Evolutionary conservation across 2,329 filamentous ascomycete genomes (phyloP).

Genomic region (Colletotrichum shisoi): DNA sequence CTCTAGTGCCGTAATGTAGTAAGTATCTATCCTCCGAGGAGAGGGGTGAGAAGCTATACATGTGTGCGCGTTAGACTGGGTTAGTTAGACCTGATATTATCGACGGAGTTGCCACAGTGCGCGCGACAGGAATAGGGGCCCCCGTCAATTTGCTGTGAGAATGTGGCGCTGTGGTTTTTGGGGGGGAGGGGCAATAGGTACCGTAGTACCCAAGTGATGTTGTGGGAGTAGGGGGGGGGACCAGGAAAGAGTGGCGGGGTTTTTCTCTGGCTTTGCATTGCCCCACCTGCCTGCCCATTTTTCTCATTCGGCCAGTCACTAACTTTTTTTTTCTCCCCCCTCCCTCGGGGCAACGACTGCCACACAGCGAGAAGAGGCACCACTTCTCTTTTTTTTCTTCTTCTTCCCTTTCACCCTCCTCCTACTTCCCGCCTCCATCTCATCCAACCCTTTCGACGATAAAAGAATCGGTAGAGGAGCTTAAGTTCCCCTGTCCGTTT

Average conservation of each 20-base stretch:
- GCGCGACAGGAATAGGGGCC: neutral
- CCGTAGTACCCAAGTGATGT: neutral
- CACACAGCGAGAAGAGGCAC: constrained; percentile 31
- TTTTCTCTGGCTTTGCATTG: constrained; percentile 39
- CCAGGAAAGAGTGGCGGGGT: constrained; percentile 38
- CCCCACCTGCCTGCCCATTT: constrained; percentile 43
- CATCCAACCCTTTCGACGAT: constrained; percentile 45
- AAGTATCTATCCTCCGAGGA: neutral
- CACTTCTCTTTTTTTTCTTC: constrained; percentile 40
- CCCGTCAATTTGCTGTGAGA: neutral
- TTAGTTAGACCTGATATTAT: constrained; percentile 6
- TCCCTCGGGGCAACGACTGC: constrained; percentile 31
- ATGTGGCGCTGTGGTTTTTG: constrained; percentile 12
- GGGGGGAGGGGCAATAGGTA: constrained; percentile 6
- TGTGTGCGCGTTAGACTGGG: neutral
- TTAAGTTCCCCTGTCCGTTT: constrained; percentile 50
- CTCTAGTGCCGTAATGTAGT: neutral
- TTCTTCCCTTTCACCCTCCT: constrained; percentile 19
- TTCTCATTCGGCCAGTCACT: constrained; percentile 36
- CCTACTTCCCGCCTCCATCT: constrained; percentile 36
- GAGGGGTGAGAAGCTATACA: neutral
- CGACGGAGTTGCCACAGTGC: constrained; percentile 10
- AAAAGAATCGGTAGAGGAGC: constrained; percentile 53
- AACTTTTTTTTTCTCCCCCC: constrained; percentile 25
- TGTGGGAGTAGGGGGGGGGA: constrained; percentile 1